Base-by-base conservation (phyloP, 1,284 basidiomycete species). In the Austroboletus novae-zelandiae region DNA sequence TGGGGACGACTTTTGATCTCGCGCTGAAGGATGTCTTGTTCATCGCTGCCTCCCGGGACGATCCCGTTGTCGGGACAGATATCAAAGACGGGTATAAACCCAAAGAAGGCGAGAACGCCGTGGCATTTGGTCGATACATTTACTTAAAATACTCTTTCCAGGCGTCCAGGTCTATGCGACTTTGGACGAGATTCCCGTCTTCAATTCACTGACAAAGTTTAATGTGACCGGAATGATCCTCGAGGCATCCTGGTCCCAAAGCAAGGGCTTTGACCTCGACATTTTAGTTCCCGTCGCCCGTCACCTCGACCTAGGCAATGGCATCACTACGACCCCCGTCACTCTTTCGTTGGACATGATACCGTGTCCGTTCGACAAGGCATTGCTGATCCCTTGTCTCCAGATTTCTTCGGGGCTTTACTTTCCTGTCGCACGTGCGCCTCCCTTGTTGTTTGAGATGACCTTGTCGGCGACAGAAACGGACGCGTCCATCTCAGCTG, bases 1-100 rank as follows among this genome's bases (percentile, higher is more conserved):
- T 53, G 44, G 45, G 51, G 13, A 53, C 52, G 1, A 9, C n/a
- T 8, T 53, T 53, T 10, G 51, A 53, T 48, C 45, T 53, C 29
- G 23, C 39, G 3, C 51, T 54, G 9, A 54, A 44, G 30, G 17
- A 48, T 2, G 52, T 40, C n/a, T 1, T 45, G 8, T 53, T 53
- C 20, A 37, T 53, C 6, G 52, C 51, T 3, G 51, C 51, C 1
- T 54, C 52, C 11, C 31, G 23, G 36, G 42, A 53, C 18, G 45
- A 47, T 37, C 42, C 51, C 15, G 34, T 44, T 6, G 13, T 48
- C 13, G 42, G 52, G 3, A 7, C 32, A 1, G 9, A 30, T 25
- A 15, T 53, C 36, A 15, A 44, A n/a, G 23, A 37, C 6, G 17
- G 17, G 20, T 53, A 53, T n/a, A 36, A 48, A 20, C 42, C 39